phyloP scores from a whole-genome alignment of 83 land plant species.

The Picea abies region DNA sequence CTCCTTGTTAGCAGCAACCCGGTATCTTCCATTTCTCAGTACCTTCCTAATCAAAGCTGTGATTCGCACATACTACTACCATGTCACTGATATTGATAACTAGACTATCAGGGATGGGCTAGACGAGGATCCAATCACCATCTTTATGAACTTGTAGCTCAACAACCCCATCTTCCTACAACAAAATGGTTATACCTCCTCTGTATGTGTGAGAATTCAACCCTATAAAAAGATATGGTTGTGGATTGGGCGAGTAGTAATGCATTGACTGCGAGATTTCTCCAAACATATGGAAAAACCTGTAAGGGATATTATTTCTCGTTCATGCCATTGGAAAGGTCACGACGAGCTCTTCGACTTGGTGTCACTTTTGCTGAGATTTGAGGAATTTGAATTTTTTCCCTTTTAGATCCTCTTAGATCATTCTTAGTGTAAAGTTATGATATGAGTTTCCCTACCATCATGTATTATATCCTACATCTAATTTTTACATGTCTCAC shows the following conservation, averaged over 20 bases:
- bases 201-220: conserved; percentile 40
- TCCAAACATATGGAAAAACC: not conserved
- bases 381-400: too few species aligned
- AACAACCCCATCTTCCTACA: conserved; percentile 55
- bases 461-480: too few species aligned
- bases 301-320: not conserved
- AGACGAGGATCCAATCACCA: conserved; percentile 26
- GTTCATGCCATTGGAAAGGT: too few species aligned
- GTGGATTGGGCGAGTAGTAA: conserved; percentile 45
- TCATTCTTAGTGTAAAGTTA: too few species aligned
- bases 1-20: too few species aligned
- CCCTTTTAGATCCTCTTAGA: too few species aligned
- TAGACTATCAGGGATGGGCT: conserved; percentile 24
- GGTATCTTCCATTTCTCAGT: too few species aligned
- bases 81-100: conserved; percentile 30
- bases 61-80: not conserved
- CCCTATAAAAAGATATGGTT: conserved; percentile 49
- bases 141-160: conserved; percentile 57
- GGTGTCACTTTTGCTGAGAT: too few species aligned
- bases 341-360: too few species aligned
- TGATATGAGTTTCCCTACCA: too few species aligned
- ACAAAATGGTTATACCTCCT: conserved; percentile 43
- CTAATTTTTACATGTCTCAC: too few species aligned
- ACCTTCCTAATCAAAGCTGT: too few species aligned
- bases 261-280: not conserved